Evolutionary conservation across 2,329 filamentous ascomycete genomes (phyloP), one percentile per base, ranked within the genome.

Genomic region (Botrytis pseudocinerea): DNA sequence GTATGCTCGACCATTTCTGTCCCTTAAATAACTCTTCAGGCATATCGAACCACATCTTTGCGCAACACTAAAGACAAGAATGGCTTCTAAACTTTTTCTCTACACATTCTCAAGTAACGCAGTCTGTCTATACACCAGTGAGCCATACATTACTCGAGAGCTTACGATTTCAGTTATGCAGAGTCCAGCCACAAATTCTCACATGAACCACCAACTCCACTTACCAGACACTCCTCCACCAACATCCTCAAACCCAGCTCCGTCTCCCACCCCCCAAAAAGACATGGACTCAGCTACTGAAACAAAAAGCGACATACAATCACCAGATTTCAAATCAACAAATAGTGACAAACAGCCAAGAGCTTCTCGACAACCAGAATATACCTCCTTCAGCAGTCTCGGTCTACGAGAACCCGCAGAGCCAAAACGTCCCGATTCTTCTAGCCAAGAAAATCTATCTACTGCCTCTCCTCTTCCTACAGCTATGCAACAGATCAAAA

Each of bases 371-470:
- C n/a, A 7, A 59, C 10, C 38, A 44, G 48, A 4, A 42, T 69
- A 69, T 42, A 69, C 51, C 18, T 69, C 65, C 65, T 69, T 69
- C 4, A 69, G 48, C 18, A 51, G 38, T 51, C 28, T 57, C 48
- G 65, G 65, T 6, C 2, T 57, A 16, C 48, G n/a, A 10, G 65
- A 69, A 42, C 65, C 65, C 1, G 35, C 54, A 57, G 48, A 18
- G 4, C 65, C 65, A 32, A 57, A 32, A 32, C 28, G n/a, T 9
- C 18, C 32, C 1, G 65, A 44, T 2, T 25, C 14, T 14, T 42
- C n/a, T 12, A 22, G 1, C 12, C 18, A 69, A 20, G 65, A 57
- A 5, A 22, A 6, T 1, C 5, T 10, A 16, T 2, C 7, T 42
- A 18, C 35, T 32, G 5, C 12, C 5, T 35, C 38, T 25, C 5